Evolutionary conservation across 1,139 yeast genomes (phyloP).

Genomic region (Trichomonascaceae sp.): DNA sequence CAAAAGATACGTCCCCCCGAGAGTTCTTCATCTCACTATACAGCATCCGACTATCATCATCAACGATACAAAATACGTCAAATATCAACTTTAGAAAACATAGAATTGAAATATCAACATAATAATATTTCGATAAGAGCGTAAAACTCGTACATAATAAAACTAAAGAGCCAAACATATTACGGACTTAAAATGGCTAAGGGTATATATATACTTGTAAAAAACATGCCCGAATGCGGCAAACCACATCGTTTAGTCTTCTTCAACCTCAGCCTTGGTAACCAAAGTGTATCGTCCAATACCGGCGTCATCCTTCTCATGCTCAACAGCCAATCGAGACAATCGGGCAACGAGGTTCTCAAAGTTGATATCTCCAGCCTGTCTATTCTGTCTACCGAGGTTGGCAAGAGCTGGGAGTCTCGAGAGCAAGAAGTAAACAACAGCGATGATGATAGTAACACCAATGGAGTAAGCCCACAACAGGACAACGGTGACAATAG

Average conservation of each 20-base stretch:
- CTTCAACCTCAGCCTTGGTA: constrained; percentile 31
- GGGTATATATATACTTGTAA: constrained; percentile 6
- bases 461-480: constrained; percentile 94
- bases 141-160: neutral
- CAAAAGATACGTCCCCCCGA: constrained; percentile 6
- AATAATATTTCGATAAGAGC: constrained; percentile 1
- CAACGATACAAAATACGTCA: constrained; percentile 5
- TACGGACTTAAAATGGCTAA: neutral
- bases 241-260: constrained; percentile 19
- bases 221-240: neutral
- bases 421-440: constrained; percentile 81
- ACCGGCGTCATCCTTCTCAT: constrained; percentile 30
- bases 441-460: constrained; percentile 93
- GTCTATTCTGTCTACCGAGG: constrained; percentile 32
- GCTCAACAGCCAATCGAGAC: constrained; percentile 35
- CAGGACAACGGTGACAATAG: constrained; percentile 88
- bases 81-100: neutral
- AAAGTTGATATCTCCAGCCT: constrained; percentile 29
- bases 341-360: constrained; percentile 35
- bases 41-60: constrained; percentile 3
- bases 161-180: neutral
- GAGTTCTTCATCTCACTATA: constrained; percentile 6
- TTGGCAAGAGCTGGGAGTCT: constrained; percentile 28
- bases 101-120: neutral
- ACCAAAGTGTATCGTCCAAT: constrained; percentile 30